Evolutionary conservation across 2,329 filamentous ascomycete species (phyloP).

Genomic region (Dendrostoma leiphaemia): DNA sequence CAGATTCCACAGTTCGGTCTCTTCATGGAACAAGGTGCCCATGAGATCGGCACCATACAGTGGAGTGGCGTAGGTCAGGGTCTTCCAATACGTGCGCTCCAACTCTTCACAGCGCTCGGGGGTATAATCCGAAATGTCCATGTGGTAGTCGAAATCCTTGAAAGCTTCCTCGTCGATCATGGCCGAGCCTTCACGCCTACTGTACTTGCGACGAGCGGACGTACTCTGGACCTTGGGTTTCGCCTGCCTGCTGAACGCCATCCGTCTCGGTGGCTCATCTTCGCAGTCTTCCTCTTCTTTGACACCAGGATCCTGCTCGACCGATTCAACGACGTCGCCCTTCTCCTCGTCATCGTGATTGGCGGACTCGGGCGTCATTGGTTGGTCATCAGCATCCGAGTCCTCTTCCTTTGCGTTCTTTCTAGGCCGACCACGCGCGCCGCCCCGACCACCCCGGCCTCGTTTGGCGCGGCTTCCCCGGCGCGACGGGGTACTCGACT

Average conservation of each 20-base stretch:
- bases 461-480: constrained; percentile 11
- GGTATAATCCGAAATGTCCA: constrained; percentile 85
- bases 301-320: constrained; percentile 46
- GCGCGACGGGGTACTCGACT: constrained; percentile 4
- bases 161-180: constrained; percentile 88
- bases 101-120: constrained; percentile 90
- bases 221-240: constrained; percentile 70
- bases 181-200: constrained; percentile 73
- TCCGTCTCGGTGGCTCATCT: constrained; percentile 43
- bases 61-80: constrained; percentile 88
- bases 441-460: constrained; percentile 32
- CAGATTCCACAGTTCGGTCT: constrained; percentile 84
- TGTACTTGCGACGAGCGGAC: constrained; percentile 83
- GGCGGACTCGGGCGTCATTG: constrained; percentile 59
- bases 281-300: constrained; percentile 45
- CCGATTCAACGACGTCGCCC: constrained; percentile 41
- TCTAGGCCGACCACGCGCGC: constrained; percentile 36
- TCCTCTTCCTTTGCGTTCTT: constrained; percentile 38
- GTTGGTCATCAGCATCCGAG: constrained; percentile 44
- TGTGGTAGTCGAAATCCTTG: constrained; percentile 84
- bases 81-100: constrained; percentile 96
- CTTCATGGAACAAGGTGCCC: constrained; percentile 88
- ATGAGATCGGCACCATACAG: constrained; percentile 97
- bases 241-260: constrained; percentile 45
- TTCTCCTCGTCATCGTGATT: constrained; percentile 33